These are phyloP conservation scores for Steccherinum ochraceum DNA, from an alignment of 768 basidiomycete species.

Conservation along the genomic window DNA sequence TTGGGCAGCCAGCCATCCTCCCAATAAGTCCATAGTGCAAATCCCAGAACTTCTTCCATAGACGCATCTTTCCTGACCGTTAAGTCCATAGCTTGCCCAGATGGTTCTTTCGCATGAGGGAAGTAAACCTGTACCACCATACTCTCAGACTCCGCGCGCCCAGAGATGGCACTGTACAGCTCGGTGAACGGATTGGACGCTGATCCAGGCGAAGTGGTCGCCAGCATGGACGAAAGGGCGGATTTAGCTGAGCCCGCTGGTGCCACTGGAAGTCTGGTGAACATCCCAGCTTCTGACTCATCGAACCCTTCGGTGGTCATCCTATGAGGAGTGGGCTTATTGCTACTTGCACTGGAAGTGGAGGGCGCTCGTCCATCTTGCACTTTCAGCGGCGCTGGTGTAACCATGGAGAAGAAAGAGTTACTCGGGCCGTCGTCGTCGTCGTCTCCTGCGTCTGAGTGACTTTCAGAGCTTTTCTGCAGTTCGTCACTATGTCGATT, in stretches of 20 bases:
- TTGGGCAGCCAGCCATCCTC: conserved; percentile 80
- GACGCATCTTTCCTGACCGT: conserved; percentile 83
- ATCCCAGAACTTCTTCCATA: conserved; percentile 94
- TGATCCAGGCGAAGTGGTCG: conserved; percentile 48
- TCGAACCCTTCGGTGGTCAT: neutral
- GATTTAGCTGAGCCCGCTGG: conserved; percentile 45
- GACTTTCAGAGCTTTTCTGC: conserved; percentile 16
- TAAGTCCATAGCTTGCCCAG: conserved; percentile 57
- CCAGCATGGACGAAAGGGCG: conserved; percentile 69
- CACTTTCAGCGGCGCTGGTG: conserved; percentile 22
- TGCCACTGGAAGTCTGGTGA: conserved; percentile 45
- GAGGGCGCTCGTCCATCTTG: conserved; percentile 1
- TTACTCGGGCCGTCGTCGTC: conserved; percentile 25
- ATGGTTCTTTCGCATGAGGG: conserved; percentile 65
- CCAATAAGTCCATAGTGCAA: conserved; percentile 89
- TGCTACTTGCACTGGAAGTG: neutral
- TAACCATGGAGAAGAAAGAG: conserved; percentile 51
- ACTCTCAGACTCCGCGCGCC: conserved; percentile 53
- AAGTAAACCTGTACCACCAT: conserved; percentile 78
- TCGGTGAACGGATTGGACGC: conserved; percentile 82
- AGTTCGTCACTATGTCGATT: conserved; percentile 25
- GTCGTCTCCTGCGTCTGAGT: conserved; percentile 18
- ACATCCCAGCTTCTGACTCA: conserved; percentile 24
- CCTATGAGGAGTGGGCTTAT: neutral
- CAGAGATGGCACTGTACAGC: conserved; percentile 79